A percentile compares a stretch with the other conserved stretches of the same genome.
phyloP scores from a whole-genome alignment of 2,329 filamentous ascomycete species.

The Paecilomyces niveus region DNA sequence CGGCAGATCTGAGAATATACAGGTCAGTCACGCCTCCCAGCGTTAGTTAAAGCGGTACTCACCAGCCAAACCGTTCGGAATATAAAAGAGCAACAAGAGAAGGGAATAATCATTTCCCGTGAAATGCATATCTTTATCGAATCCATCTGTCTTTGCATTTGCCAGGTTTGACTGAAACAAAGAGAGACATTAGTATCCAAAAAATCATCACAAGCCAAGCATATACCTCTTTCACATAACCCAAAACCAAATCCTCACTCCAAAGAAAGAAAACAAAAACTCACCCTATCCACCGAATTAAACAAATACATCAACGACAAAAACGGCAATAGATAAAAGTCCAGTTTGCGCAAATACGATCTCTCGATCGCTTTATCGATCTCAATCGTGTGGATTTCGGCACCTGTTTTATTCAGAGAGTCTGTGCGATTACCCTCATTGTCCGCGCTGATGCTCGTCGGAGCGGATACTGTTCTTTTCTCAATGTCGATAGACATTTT shows the following conservation, averaged over 20 bases:
- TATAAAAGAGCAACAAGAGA: conserved; percentile 43
- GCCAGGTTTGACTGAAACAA: conserved; percentile 2
- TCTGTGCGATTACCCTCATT: neutral
- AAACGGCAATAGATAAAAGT: neutral
- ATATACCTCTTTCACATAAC: neutral
- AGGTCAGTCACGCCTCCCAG: neutral
- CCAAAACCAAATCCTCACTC: neutral
- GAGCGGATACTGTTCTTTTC: neutral
- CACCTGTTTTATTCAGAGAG: neutral
- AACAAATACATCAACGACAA: conserved; percentile 1
- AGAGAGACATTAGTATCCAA: neutral
- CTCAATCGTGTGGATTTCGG: neutral
- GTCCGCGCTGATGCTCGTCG: neutral
- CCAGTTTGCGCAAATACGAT: neutral
- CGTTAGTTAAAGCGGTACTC: neutral
- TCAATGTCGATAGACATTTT: neutral
- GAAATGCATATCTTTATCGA: conserved; percentile 29
- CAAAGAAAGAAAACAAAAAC: neutral
- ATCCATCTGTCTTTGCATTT: conserved; percentile 41
- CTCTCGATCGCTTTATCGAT: neutral
- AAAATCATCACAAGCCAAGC: neutral
- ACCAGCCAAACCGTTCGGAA: conserved; percentile 41
- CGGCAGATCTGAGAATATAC: conserved; percentile 33
- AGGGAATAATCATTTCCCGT: conserved; percentile 25
- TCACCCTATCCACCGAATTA: neutral